Base-by-base conservation (phyloP, 1,284 basidiomycete genomes). In the Ustilago crameri region DNA sequence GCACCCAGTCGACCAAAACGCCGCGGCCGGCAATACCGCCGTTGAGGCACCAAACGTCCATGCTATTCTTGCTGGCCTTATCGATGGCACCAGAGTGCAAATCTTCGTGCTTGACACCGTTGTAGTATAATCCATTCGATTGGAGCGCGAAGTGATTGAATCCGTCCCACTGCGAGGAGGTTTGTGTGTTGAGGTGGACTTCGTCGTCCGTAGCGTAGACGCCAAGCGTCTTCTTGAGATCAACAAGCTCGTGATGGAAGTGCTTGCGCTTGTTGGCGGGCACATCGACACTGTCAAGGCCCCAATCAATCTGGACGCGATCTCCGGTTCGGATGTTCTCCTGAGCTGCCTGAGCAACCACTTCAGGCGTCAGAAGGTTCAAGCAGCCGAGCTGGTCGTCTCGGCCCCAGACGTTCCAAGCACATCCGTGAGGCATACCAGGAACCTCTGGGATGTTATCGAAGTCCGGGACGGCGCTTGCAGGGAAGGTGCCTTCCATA, bases 71-170 rank as follows among this genome's bases (percentile, higher is more conserved):
- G 3, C 47, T 45, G 0, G 41, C 49, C 48, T 70, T 64, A 41
- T 47, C 52, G 18, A 70, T 27, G 2, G 18, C 43, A 8, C 60
- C 67, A 17, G 58, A 55, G 20, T 71, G 63, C 9, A 71, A 35
- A 34, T 71, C 68, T 14, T 54, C 48, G 51, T 71, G 63, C 40
- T 52, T 61, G 23, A 71, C 40, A 8, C 68, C 68, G 34, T 59
- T 55, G 45, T 71, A 71, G 51, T 71, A 71, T 40, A 55, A 41
- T 20, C 41, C 51, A 1, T 58, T 58, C 1, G 42, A 37, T 22
- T 71, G 68, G n/a, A 62, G 58, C 5, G 68, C 68, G 47, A 71
- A 65, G 35, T 71, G 63, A 23, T 66, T 71, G 58, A 71, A 71
- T 0, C 68, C 68, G 17, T 71, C 68, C 68, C 68, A 71, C 22